phyloP scores from a whole-genome alignment of 371 early-diverging fungal genomes.

The Mortierella sp. region DNA sequence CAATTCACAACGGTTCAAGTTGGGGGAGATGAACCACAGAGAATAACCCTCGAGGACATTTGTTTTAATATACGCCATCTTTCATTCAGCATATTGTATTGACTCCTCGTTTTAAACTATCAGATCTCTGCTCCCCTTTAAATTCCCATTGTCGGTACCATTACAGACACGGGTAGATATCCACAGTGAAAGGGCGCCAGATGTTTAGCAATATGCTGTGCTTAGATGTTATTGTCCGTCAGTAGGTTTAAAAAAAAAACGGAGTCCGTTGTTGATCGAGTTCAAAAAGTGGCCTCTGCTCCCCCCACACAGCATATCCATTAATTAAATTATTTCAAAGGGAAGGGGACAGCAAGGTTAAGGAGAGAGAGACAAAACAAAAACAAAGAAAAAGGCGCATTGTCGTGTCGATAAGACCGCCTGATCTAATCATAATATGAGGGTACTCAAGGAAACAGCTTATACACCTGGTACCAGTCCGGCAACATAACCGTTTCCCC shows the following conservation, averaged over 20 bases:
- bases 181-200: not conserved
- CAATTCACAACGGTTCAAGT: not conserved
- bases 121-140: not conserved
- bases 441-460: not conserved
- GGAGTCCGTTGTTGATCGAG: not conserved
- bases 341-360: not conserved
- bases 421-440: not conserved
- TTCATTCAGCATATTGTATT: not conserved
- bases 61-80: not conserved
- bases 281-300: not conserved
- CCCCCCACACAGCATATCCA: constrained; percentile 1
- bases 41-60: not conserved
- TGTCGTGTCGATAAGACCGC: not conserved
- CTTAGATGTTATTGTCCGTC: not conserved
- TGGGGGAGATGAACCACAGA: no score
- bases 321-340: not conserved
- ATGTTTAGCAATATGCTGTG: not conserved
- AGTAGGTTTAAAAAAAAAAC: not conserved
- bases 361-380: not conserved
- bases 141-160: not conserved
- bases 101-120: not conserved
- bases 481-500: not conserved
- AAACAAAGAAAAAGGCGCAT: not conserved
- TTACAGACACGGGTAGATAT: not conserved
- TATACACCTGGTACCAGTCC: not conserved